Evolutionary conservation across 176 grass and related monocot species (phyloP).

Genomic region (Chrysopogon serrulatus): DNA sequence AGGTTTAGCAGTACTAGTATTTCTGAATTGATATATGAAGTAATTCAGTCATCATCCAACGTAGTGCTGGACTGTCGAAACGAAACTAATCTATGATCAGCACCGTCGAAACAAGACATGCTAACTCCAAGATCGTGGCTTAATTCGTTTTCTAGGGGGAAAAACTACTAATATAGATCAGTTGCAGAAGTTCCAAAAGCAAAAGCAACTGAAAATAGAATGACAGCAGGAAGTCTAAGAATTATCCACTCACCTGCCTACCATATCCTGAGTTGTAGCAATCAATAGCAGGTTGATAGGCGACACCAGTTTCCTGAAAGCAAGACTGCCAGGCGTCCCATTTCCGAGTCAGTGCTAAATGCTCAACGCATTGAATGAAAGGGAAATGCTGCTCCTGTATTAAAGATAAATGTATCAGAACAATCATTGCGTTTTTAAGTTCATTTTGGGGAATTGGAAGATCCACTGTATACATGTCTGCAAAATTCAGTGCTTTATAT

Average conservation of each 20-base stretch:
- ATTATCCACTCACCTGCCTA: constrained; percentile 33
- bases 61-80: background rate
- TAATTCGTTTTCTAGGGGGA: too few relatives aligned
- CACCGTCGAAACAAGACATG: background rate
- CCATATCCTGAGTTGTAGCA: constrained; percentile 77
- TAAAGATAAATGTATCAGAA: constrained; percentile 5
- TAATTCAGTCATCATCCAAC: background rate
- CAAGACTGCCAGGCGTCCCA: constrained; percentile 72
- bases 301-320: constrained; percentile 56
- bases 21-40: background rate
- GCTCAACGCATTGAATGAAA: constrained; percentile 76
- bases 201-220: background rate
- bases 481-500: background rate
- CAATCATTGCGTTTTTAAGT: background rate
- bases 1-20: too few relatives aligned
- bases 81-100: background rate
- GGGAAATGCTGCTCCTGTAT: constrained; percentile 70
- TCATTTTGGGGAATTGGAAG: background rate
- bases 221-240: background rate
- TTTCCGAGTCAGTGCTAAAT: constrained; percentile 41
- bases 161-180: background rate
- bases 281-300: constrained; percentile 48
- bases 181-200: background rate
- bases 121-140: background rate
- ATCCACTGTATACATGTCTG: background rate